Evolutionary conservation across 345 rosid genomes (phyloP).

Genomic region (Citrus inodora): DNA sequence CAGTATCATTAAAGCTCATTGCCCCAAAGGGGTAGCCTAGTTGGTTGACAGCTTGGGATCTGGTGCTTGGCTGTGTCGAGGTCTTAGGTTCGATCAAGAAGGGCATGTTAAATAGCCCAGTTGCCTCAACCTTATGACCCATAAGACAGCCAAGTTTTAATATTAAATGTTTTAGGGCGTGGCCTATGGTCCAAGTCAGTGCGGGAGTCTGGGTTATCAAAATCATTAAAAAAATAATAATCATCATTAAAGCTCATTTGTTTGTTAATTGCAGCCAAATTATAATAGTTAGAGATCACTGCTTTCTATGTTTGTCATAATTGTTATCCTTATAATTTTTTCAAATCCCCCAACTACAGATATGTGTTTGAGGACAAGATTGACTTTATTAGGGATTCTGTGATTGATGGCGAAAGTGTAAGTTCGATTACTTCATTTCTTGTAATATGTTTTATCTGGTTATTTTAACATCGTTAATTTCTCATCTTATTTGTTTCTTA

Average conservation of each 20-base stretch:
- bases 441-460: neutral
- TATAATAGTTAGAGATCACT: neutral
- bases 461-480: neutral
- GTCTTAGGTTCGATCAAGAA: too few relatives aligned
- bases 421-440: slow-evolving; percentile 16
- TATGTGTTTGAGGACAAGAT: slow-evolving; percentile 97
- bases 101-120: too few relatives aligned
- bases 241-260: neutral
- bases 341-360: slow-evolving; percentile 31
- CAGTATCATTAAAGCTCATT: neutral
- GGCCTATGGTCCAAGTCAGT: too few relatives aligned
- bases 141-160: too few relatives aligned
- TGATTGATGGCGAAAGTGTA: slow-evolving; percentile 85
- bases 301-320: neutral
- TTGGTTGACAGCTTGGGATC: too few relatives aligned
- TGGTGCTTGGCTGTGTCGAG: too few relatives aligned
- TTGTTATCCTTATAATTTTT: neutral
- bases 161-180: too few relatives aligned
- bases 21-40: too few relatives aligned
- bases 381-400: slow-evolving; percentile 78
- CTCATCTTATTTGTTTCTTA: neutral
- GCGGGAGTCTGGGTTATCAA: too few relatives aligned
- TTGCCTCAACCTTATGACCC: too few relatives aligned
- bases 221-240: too few relatives aligned
- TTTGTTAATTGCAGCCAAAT: neutral